Percentiles rank a stretch among this genome's conserved stretches.
Evolutionary conservation across 1,139 yeast genomes (phyloP).

Genomic region (Diutina siamensis): DNA sequence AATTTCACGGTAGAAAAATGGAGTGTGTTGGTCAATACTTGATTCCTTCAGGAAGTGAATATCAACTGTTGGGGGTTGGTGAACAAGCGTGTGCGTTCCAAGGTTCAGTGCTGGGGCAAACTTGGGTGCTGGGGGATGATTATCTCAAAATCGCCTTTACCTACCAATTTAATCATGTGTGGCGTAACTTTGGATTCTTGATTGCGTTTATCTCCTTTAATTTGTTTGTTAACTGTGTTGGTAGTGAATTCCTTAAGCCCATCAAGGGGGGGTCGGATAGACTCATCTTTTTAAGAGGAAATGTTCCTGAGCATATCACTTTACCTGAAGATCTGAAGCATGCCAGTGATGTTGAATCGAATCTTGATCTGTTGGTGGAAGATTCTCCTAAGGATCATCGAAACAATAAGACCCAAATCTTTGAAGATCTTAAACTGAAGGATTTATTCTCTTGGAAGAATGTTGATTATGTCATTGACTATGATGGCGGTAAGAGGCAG

Average conservation of each 20-base stretch:
- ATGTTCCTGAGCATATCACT: slow-evolving; percentile 24
- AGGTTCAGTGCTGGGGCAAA: slow-evolving; percentile 29
- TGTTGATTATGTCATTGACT: slow-evolving; percentile 54
- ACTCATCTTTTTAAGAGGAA: slow-evolving; percentile 44
- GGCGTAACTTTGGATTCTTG: slow-evolving; percentile 44
- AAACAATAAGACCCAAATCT: slow-evolving; percentile 8
- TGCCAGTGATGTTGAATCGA: slow-evolving; percentile 7
- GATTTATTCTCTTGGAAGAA: slow-evolving; percentile 73
- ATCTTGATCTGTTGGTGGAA: slow-evolving; percentile 12
- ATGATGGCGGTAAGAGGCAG: slow-evolving; percentile 49
- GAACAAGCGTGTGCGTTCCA: slow-evolving; percentile 9
- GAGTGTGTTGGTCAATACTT: slow-evolving; percentile 19
- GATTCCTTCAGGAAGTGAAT: slow-evolving; percentile 17
- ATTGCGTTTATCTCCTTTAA: slow-evolving; percentile 29
- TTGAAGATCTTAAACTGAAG: slow-evolving; percentile 13
- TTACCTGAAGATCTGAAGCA: slow-evolving; percentile 8
- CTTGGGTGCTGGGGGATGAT: slow-evolving; percentile 33
- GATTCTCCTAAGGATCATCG: slow-evolving; percentile 8
- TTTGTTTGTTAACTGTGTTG: slow-evolving; percentile 19
- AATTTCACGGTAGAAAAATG: slow-evolving; percentile 35
- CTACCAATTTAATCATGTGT: slow-evolving; percentile 27
- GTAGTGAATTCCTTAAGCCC: slow-evolving; percentile 18
- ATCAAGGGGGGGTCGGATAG: slow-evolving; percentile 42
- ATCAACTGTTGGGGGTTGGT: slow-evolving; percentile 10
- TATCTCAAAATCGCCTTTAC: slow-evolving; percentile 24